A percentile compares a stretch with the other conserved stretches of the same genome.
phyloP scores from a whole-genome alignment of 2,329 filamentous ascomycete genomes.

The Clonostachys rosea region DNA sequence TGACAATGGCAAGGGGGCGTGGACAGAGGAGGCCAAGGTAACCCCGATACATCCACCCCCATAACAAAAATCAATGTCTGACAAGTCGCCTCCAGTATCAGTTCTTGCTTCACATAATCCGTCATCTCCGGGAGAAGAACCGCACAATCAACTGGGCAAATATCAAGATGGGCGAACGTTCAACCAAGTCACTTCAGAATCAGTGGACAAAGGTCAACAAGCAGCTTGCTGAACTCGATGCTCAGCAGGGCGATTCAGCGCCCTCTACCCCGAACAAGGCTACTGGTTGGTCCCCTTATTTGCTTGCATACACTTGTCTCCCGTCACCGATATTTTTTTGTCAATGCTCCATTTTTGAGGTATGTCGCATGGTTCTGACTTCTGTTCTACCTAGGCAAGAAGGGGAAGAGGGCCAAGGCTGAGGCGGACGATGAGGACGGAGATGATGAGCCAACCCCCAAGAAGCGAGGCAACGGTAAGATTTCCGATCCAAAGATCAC shows the following conservation, averaged over 20 bases:
- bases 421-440: no score
- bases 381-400: no score
- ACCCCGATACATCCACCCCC: neutral
- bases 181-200: constrained; percentile 27
- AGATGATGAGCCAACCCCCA: no score
- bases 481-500: no score
- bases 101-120: constrained; percentile 26
- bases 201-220: constrained; percentile 30
- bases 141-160: constrained; percentile 25
- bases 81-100: constrained; percentile 15
- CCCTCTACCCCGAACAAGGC: constrained; percentile 11
- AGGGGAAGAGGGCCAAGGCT: no score
- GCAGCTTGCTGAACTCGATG: constrained; percentile 24
- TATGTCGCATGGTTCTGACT: no score
- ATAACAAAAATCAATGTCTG: no score
- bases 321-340: neutral
- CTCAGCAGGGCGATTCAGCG: constrained; percentile 4
- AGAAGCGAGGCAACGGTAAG: no score
- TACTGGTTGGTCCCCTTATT: constrained; percentile 11
- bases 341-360: no score
- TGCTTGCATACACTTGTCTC: neutral
- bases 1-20: constrained; percentile 7
- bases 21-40: constrained; percentile 31
- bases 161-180: constrained; percentile 28
- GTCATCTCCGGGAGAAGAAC: constrained; percentile 19